Conservation (phyloP, 108 stramenopile species). For the Skeletonema costatum region DNA sequence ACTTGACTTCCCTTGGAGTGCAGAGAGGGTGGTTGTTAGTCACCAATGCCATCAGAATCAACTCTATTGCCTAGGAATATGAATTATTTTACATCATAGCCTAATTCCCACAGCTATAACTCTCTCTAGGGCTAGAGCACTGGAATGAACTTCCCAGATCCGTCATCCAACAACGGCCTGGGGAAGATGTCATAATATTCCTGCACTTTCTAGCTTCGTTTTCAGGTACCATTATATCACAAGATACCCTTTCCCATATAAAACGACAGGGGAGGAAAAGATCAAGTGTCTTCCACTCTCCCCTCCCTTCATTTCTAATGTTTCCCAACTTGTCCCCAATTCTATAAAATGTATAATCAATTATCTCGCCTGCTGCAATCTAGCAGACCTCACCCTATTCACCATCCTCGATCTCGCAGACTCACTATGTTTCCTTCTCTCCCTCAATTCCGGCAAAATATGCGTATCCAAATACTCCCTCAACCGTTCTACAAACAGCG, state of each 20-base stretch:
- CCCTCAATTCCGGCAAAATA: slow-evolving; percentile 58
- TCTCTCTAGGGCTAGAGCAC: neutral
- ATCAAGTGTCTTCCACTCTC: neutral
- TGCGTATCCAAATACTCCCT: slow-evolving; percentile 77
- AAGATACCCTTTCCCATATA: neutral
- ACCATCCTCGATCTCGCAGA: neutral
- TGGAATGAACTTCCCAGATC: neutral
- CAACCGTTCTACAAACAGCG: slow-evolving; percentile 78
- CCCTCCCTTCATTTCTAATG: neutral
- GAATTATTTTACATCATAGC: neutral
- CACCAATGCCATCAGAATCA: neutral
- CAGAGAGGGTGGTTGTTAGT: no score
- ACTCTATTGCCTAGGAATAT: neutral
- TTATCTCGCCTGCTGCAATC: neutral
- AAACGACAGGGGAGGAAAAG: neutral
- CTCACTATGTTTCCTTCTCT: neutral
- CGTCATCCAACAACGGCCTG: slow-evolving; percentile 4
- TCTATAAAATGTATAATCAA: neutral
- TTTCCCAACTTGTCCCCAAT: neutral
- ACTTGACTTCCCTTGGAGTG: no score
- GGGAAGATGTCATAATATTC: neutral
- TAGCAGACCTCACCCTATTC: neutral
- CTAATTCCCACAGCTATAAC: neutral
- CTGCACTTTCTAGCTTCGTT: neutral
- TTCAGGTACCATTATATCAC: neutral